These are phyloP conservation scores for Chrysopogon serrulatus DNA, from an alignment of 176 grass and related monocot genomes.

Conservation along the genomic window DNA sequence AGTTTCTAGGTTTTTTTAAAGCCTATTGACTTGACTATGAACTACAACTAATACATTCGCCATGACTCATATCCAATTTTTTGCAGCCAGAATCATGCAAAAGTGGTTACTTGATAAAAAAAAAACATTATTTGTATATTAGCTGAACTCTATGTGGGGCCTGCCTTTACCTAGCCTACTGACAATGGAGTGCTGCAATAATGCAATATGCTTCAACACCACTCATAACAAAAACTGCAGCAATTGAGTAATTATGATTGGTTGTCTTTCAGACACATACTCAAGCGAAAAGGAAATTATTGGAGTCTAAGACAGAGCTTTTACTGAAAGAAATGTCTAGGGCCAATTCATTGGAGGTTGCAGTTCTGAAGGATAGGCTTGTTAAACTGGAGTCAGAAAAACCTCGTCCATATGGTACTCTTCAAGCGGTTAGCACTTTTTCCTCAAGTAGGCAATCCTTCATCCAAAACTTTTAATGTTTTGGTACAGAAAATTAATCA, in stretches of 20 bases:
- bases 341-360: constrained; percentile 39
- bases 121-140: constrained; percentile 1
- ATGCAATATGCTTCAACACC: background rate
- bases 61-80: background rate
- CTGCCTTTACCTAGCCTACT: background rate
- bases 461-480: background rate
- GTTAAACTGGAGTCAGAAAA: constrained; percentile 63
- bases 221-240: background rate
- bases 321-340: constrained; percentile 55
- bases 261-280: constrained; percentile 77
- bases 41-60: background rate
- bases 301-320: constrained; percentile 82
- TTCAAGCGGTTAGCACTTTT: constrained; percentile 76
- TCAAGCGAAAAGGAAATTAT: constrained; percentile 91
- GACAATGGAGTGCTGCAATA: background rate
- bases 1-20: background rate
- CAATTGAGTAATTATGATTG: background rate
- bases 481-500: background rate
- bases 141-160: constrained; percentile 10
- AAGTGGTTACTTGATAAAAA: background rate
- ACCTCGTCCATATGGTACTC: constrained; percentile 67
- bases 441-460: background rate
- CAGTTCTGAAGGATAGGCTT: constrained; percentile 56
- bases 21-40: background rate
- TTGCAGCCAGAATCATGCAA: background rate